Evolutionary conservation across 331 rosid species (phyloP), one percentile per base, ranked within the genome.

Genomic region (Ulmus americana): DNA sequence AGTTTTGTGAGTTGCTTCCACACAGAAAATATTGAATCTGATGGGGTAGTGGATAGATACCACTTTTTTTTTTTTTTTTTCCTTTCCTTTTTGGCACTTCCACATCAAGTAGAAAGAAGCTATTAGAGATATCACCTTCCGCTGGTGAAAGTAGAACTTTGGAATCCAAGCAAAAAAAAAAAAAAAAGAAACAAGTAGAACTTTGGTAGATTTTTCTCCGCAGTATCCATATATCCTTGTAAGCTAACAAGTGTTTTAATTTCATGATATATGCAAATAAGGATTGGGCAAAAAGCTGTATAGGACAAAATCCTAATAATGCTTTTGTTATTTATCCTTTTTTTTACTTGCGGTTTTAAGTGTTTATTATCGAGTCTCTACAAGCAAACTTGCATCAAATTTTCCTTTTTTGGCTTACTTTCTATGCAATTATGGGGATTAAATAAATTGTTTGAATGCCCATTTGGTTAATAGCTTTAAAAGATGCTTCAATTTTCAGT

Each of bases 1-100:
- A 40, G 69, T 70, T 42, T 78, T 75, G 60, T 86, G 85, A 86
- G 49, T 70, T 75, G 64, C 72, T 79, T 77, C 68, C 72, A 59
- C 64, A 52, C 52, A 77, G 64, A 47, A 55, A 63, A 61, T 51
- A 40, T 68, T 55, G 69, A 63, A 72, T 64, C 60, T 40, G 71
- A 57, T 22, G 64, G 48, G 39, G 64, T 69, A 65, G 58, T 71
- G 75, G 71, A 60, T 74, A 55, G 57, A 70, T 66, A 63, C 54
- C 45, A 41, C 61, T 12, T 35, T 46, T 13, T 54, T 35, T 45
- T 65, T 65, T 12, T 18, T 58, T 14, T 35, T 47, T 12, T 59
- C 38, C 35, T 65, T 60, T 8, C 38, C 22, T 61, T 63, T 39
- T 42, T 55, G 38, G 64, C 60, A 35, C 69, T 43, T 65, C 35